These are phyloP conservation scores for Nissolia schottii DNA, from an alignment of 306 rosid genomes.

Conservation along the genomic window DNA sequence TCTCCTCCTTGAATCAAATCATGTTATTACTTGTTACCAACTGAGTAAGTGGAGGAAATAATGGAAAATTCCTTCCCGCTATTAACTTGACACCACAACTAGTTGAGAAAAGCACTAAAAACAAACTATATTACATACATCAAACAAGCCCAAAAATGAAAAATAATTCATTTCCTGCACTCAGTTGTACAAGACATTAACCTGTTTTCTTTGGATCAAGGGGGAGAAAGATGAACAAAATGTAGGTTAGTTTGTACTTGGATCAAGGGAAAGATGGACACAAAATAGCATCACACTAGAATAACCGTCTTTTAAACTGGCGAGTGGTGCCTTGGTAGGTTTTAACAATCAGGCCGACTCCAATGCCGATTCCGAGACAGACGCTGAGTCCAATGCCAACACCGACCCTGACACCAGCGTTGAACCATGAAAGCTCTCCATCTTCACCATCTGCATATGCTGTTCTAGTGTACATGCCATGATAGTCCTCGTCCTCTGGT, in stretches of 20 bases:
- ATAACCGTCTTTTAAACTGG: slow-evolving; percentile 50
- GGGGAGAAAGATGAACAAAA: slow-evolving; percentile 7
- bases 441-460: slow-evolving; percentile 62
- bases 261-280: slow-evolving; percentile 11
- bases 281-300: slow-evolving; percentile 6
- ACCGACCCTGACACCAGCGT: slow-evolving; percentile 75
- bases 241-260: slow-evolving; percentile 17
- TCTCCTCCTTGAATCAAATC: not conserved
- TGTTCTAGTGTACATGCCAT: slow-evolving; percentile 33
- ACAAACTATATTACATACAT: slow-evolving; percentile 25
- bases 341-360: slow-evolving; percentile 68
- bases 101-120: slow-evolving; percentile 9
- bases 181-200: slow-evolving; percentile 11
- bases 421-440: slow-evolving; percentile 84
- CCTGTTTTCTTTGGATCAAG: slow-evolving; percentile 2
- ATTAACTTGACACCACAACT: slow-evolving; percentile 23
- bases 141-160: slow-evolving; percentile 15
- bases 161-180: slow-evolving; percentile 11
- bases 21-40: slow-evolving; percentile 2
- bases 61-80: slow-evolving; percentile 22
- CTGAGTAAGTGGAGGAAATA: slow-evolving; percentile 17
- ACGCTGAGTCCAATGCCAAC: slow-evolving; percentile 83
- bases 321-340: slow-evolving; percentile 79
- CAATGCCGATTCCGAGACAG: slow-evolving; percentile 80
- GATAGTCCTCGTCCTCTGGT: slow-evolving; percentile 43